These are phyloP conservation scores for Pseudogymnoascus sp. DNA, from an alignment of 2,329 filamentous ascomycete genomes.

Conservation along the genomic window DNA sequence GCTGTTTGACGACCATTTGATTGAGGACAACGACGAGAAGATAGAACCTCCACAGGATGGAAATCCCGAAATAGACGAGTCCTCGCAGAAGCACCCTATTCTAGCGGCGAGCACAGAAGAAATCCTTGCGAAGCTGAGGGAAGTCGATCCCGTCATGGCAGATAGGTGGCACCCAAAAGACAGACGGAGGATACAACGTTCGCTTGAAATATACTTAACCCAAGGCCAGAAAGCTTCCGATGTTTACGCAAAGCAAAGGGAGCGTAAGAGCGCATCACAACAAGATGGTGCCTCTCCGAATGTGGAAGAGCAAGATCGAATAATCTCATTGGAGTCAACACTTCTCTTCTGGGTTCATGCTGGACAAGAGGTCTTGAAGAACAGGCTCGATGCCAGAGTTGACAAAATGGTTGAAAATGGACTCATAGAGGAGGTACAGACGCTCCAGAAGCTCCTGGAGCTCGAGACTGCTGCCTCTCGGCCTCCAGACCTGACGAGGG, in stretches of 20 bases:
- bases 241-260: conserved; percentile 72
- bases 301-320: conserved; percentile 27
- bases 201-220: conserved; percentile 79
- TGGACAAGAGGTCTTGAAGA: conserved; percentile 56
- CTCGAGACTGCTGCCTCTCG: conserved; percentile 40
- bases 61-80: conserved; percentile 27
- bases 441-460: conserved; percentile 41
- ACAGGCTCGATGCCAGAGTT: conserved; percentile 67
- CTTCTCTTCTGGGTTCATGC: conserved; percentile 80
- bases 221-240: conserved; percentile 78
- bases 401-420: conserved; percentile 72
- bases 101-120: conserved; percentile 62
- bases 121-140: conserved; percentile 63
- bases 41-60: conserved; percentile 15
- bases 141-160: conserved; percentile 86
- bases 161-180: conserved; percentile 92
- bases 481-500: conserved; percentile 62
- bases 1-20: conserved; percentile 66
- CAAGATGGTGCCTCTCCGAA: conserved; percentile 20
- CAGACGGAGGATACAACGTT: conserved; percentile 77
- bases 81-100: conserved; percentile 53
- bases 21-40: conserved; percentile 30
- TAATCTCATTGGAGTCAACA: conserved; percentile 34
- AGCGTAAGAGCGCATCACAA: conserved; percentile 30
- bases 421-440: conserved; percentile 53